Percentiles rank a stretch among this genome's conserved stretches.
phyloP scores from a whole-genome alignment of 768 basidiomycete species.

The Agrocybe pediades region DNA sequence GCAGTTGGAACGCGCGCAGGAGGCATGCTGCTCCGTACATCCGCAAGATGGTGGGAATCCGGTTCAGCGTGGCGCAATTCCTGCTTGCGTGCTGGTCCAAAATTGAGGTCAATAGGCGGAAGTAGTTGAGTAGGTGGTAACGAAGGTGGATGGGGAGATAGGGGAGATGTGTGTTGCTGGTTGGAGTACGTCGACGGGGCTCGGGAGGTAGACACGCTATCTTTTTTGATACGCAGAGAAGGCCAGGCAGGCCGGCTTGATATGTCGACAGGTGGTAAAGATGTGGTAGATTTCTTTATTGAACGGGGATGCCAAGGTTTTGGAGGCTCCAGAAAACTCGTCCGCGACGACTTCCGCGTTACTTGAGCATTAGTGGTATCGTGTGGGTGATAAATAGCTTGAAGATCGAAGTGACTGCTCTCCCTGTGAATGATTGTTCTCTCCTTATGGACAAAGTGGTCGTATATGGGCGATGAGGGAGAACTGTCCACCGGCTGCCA shows the following conservation, averaged over 20 bases:
- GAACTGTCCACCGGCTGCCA: conserved; percentile 11
- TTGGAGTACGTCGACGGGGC: conserved; percentile 6
- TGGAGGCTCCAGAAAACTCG: neutral
- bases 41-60: conserved; percentile 1
- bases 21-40: conserved; percentile 8
- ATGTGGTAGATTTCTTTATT: too few species aligned
- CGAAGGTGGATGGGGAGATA: conserved; percentile 12
- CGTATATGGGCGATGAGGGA: conserved; percentile 15
- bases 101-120: conserved; percentile 21
- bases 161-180: conserved; percentile 3
- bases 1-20: neutral
- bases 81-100: conserved; percentile 14
- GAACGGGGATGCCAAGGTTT: too few species aligned
- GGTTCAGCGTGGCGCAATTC: conserved; percentile 7
- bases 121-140: conserved; percentile 19
- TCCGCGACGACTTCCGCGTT: conserved; percentile 4
- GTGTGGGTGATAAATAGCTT: conserved; percentile 6
- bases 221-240: neutral
- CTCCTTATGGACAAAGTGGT: conserved; percentile 11
- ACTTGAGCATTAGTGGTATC: conserved; percentile 4
- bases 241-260: conserved; percentile 1
- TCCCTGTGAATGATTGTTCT: conserved; percentile 4
- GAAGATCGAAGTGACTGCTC: conserved; percentile 9
- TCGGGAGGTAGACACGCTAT: conserved; percentile 1
- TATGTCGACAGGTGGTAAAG: neutral